phyloP scores from a whole-genome alignment of 768 basidiomycete species.

The Panus rudis region DNA sequence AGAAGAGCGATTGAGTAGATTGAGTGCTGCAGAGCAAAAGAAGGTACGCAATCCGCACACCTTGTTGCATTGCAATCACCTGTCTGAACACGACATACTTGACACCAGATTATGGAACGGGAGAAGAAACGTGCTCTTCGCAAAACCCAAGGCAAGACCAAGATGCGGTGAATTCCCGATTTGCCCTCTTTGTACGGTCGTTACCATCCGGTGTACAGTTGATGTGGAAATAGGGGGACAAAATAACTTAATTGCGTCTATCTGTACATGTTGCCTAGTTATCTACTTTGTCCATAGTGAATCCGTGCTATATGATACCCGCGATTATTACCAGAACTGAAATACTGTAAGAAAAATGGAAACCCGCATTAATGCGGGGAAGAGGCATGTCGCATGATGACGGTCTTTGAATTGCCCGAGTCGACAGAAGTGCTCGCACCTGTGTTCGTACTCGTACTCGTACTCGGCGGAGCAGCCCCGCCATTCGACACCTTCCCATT shows the following conservation, averaged over 20 bases:
- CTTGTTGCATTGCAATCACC: conserved; percentile 6
- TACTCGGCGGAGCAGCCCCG: too few relatives aligned
- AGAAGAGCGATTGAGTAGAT: conserved; percentile 63
- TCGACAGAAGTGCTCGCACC: too few relatives aligned
- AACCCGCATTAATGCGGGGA: too few relatives aligned
- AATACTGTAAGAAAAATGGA: too few relatives aligned
- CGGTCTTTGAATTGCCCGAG: too few relatives aligned
- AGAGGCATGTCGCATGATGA: too few relatives aligned
- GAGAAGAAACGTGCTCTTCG: conserved; percentile 67
- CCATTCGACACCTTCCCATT: not conserved
- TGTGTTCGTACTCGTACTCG: too few relatives aligned
- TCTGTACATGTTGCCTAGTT: not conserved
- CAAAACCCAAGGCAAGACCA: conserved; percentile 61
- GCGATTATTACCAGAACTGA: too few relatives aligned
- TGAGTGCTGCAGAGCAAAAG: conserved; percentile 76
- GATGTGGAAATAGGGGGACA: too few relatives aligned
- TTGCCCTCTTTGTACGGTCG: not conserved
- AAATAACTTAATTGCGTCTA: not conserved
- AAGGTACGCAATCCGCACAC: conserved; percentile 52
- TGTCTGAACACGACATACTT: not conserved
- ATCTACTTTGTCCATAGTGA: conserved; percentile 3
- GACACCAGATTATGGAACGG: conserved; percentile 54
- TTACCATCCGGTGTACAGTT: not conserved
- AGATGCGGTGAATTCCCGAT: conserved; percentile 2
- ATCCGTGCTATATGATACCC: too few relatives aligned